phyloP scores from a whole-genome alignment of 2,329 filamentous ascomycete genomes.

The Aspergillus sojae region DNA sequence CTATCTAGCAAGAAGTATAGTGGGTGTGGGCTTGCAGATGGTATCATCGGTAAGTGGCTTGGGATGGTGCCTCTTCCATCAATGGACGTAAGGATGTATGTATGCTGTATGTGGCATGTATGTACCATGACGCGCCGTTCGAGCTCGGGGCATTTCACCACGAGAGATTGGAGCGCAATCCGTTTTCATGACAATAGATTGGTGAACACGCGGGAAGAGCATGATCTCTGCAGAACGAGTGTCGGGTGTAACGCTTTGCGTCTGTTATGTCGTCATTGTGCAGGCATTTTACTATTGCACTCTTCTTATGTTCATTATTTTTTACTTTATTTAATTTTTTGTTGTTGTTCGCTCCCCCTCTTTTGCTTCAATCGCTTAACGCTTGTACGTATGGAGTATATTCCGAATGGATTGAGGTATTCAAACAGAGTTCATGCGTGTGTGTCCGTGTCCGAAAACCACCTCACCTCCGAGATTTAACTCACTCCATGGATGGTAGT shows the following conservation, averaged over 20 bases:
- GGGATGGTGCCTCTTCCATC: neutral
- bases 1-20: neutral
- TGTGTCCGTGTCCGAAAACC: neutral
- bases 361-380: neutral
- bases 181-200: neutral
- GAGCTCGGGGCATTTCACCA: neutral
- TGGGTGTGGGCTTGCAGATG: neutral
- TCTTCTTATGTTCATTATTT: neutral
- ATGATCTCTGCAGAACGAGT: slow-evolving; percentile 11
- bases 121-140: slow-evolving; percentile 5
- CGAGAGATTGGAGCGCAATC: neutral
- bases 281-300: neutral
- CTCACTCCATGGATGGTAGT: neutral
- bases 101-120: neutral
- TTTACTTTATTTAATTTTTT: neutral
- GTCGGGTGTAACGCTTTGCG: neutral
- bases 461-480: neutral
- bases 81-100: neutral
- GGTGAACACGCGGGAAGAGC: slow-evolving; percentile 6
- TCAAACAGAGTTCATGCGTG: neutral
- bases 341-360: neutral
- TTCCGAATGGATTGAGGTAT: neutral
- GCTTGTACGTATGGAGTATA: slow-evolving; percentile 7
- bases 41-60: neutral
- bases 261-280: slow-evolving; percentile 9